Evolutionary conservation across 495 filamentous ascomycete species (phyloP), one percentile per base, ranked within the genome.

Genomic region (Penicillium atrosanguineum): DNA sequence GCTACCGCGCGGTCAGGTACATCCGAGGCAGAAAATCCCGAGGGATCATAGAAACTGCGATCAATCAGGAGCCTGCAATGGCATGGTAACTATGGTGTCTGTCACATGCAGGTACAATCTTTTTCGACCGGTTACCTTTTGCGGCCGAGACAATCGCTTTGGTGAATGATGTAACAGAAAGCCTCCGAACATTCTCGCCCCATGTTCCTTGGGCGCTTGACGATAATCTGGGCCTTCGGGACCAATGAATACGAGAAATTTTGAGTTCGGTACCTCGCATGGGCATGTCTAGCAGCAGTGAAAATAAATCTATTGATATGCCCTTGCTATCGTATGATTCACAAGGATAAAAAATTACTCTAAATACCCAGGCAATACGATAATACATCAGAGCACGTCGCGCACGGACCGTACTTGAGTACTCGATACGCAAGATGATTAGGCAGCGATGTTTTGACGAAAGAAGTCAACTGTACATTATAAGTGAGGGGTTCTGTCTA

Each of bases 91-190:
- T 34, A 34, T 34, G 11, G 31, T 14, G 12, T 8, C 31, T 34
- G 14, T 52, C 48, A 52, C 47, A 51, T 61, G 44, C 51, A 58
- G 47, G 59, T 55, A 61, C 50, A 15, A 3, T 11, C 18, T 18
- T 23, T 44, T 18, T 48, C n/a, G 39, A 20, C 51, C 42, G 21
- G 37, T 29, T 29, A 16, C 43, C 37, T 50, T 43, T 41, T 47
- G 50, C 46, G 46, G 53, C 28, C 31, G 48, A 31, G 44, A 48
- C 44, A 43, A 43, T 26, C 21, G 31, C 42, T 41, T 52, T 46
- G 11, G 34, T 44, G 43, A 59, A 60, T 62, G 60, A 60, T 62
- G 60, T 42, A 31, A 62, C 52, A 55, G 41, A 31, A 52, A 39
- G 20, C 9, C 42, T 44, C 45, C 38, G 39, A 44, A 51, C 55